Percentiles rank a stretch among this genome's conserved stretches.
Conservation (phyloP, 2,329 filamentous ascomycete species). For the Colletotrichum sidae region DNA sequence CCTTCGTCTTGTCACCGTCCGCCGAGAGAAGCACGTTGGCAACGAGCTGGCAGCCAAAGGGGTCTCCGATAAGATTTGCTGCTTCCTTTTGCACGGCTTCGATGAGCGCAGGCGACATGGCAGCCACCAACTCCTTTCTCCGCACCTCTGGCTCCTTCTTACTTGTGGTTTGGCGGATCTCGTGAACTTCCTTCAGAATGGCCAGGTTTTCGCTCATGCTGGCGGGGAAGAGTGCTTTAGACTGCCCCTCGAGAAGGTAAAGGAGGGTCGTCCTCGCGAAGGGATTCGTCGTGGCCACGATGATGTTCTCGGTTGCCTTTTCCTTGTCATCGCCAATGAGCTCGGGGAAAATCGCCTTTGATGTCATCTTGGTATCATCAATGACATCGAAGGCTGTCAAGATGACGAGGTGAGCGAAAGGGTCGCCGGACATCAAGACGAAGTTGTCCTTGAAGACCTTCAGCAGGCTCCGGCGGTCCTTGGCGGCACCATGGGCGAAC, state of each 20-base stretch:
- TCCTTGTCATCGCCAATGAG: conserved; percentile 79
- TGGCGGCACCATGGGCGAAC: conserved; percentile 86
- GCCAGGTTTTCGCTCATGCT: conserved; percentile 75
- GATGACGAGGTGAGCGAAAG: conserved; percentile 82
- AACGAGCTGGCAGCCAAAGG: conserved; percentile 89
- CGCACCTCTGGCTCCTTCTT: conserved; percentile 89
- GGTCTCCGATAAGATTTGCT: conserved; percentile 75
- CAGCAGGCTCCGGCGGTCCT: conserved; percentile 91
- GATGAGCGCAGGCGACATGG: conserved; percentile 80
- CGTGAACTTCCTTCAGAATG: conserved; percentile 80
- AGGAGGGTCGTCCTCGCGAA: conserved; percentile 77
- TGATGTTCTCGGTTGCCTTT: conserved; percentile 71
- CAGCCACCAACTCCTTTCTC: conserved; percentile 79
- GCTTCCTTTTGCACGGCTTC: conserved; percentile 77
- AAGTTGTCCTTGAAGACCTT: conserved; percentile 92
- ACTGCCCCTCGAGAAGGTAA: conserved; percentile 81
- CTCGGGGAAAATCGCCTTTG: conserved; percentile 89
- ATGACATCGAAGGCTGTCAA: conserved; percentile 90
- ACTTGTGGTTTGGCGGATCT: conserved; percentile 84
- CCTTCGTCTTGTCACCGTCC: conserved; percentile 79
- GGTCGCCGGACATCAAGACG: conserved; percentile 84
- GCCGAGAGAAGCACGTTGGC: conserved; percentile 83
- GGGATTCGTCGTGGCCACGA: conserved; percentile 73
- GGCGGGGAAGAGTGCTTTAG: conserved; percentile 69
- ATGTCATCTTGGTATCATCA: conserved; percentile 90